Percentiles rank a stretch among this genome's conserved stretches.
Evolutionary conservation across 441 rosid genomes (phyloP).

Genomic region (Croton laevigatus): DNA sequence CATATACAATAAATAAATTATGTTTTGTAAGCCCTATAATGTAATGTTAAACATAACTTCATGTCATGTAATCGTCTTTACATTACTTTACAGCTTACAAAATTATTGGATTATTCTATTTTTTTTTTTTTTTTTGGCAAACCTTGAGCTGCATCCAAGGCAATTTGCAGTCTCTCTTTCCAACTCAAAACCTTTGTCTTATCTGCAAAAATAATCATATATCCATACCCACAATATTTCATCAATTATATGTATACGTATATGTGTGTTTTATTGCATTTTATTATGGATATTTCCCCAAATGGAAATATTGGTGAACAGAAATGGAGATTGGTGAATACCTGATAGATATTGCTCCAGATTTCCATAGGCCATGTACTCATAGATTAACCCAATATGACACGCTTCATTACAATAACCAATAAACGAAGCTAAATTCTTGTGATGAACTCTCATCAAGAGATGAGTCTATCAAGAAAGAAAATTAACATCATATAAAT

Average conservation of each 20-base stretch:
- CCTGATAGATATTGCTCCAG: constrained; percentile 45
- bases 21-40: no score
- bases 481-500: not conserved
- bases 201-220: constrained; percentile 19
- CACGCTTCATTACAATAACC: constrained; percentile 56
- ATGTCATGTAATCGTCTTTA: no score
- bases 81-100: no score
- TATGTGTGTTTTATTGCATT: not conserved
- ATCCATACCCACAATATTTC: not conserved
- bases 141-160: constrained; percentile 60
- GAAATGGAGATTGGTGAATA: constrained; percentile 25
- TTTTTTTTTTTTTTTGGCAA: no score
- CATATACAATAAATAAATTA: no score
- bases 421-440: constrained; percentile 45
- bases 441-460: constrained; percentile 56
- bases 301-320: no score
- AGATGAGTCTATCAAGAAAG: constrained; percentile 39
- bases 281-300: no score
- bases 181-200: constrained; percentile 31
- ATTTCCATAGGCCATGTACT: constrained; percentile 57
- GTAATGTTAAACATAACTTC: no score
- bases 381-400: constrained; percentile 45
- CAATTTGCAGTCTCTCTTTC: constrained; percentile 43
- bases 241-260: no score
- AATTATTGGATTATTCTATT: no score